Evolutionary conservation across 2,329 filamentous ascomycete genomes (phyloP), one percentile per base, ranked within the genome.

Genomic region (Ciborinia camelliae): DNA sequence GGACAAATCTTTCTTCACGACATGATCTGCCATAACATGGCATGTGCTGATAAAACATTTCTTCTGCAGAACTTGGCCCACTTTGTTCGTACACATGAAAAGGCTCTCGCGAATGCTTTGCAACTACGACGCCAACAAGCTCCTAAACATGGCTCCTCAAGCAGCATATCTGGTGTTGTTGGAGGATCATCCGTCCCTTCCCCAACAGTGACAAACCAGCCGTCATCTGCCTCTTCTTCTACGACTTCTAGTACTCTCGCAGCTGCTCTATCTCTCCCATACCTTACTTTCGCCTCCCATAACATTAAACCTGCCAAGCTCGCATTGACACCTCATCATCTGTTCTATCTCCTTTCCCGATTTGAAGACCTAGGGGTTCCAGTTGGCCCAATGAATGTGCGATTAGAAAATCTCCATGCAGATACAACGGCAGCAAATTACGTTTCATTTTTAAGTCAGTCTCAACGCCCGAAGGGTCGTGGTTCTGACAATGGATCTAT

Each of bases 71-170:
- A 96, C 84, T 85, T 99, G 76, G 93, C 94, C 76, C 89, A 89
- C 79, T 98, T 97, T 79, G 92, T 99, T 79, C 92, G 93, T 68
- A 97, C 92, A 64, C 92, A 99, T 81, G 95, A 99, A 79, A 96
- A 96, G 80, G 94, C 93, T 45, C 86, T 99, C 68, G 95, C 95
- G 75, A 98, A 98, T 81, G 94, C 94, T 73, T 82, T 97, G 68
- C 94, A 97, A 77, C 84, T 96, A 72, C 89, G 89, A 76, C 87
- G 91, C 72, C 88, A 91, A 73, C 84, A 86, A 68, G 80, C 82
- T 48, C 81, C 85, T 68, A 89, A 88, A 73, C 87, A 93, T 86
- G 85, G 84, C 70, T 79, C 86, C 64, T 87, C 89, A 15, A 85
- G 88, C 72, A 88, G 85, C 74, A 82, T 86, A 59, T 85, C 84